A percentile compares a stretch with the other conserved stretches of the same genome.
Conservation (phyloP, 306 rosid genomes). For the Phaseolus lunatus region DNA sequence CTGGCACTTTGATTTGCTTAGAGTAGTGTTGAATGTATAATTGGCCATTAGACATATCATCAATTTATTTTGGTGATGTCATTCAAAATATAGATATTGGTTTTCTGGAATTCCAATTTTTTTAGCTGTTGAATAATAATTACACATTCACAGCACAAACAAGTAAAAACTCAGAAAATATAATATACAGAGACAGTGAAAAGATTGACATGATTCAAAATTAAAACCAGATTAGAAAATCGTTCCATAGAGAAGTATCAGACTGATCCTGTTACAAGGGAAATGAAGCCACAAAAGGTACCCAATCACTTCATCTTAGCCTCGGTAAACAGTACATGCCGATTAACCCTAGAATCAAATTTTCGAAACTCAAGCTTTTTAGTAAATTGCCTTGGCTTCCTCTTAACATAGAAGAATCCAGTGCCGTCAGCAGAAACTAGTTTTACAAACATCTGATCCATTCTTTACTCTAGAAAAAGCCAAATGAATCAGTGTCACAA, state of each 20-base stretch:
- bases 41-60: too few relatives aligned
- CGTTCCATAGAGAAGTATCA: conserved; percentile 1
- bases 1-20: too few relatives aligned
- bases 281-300: conserved; percentile 2
- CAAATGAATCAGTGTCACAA: not conserved
- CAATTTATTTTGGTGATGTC: not conserved
- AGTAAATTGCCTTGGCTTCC: conserved; percentile 76
- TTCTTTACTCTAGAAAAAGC: conserved; percentile 48
- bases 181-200: not conserved
- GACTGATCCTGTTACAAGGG: conserved; percentile 13
- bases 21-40: too few relatives aligned
- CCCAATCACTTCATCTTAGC: conserved; percentile 87
- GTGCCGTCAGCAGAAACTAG: conserved; percentile 95
- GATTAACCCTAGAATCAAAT: conserved; percentile 85
- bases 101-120: not conserved
- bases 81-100: not conserved
- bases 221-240: not conserved
- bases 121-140: not conserved
- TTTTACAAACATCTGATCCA: conserved; percentile 86
- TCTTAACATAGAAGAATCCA: conserved; percentile 95
- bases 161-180: too few relatives aligned
- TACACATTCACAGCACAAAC: not conserved
- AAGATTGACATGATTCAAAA: not conserved
- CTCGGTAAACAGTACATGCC: conserved; percentile 90
- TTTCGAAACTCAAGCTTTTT: conserved; percentile 94